Evolutionary conservation across 768 basidiomycete species (phyloP).

Genomic region (Serendipita vermifera): DNA sequence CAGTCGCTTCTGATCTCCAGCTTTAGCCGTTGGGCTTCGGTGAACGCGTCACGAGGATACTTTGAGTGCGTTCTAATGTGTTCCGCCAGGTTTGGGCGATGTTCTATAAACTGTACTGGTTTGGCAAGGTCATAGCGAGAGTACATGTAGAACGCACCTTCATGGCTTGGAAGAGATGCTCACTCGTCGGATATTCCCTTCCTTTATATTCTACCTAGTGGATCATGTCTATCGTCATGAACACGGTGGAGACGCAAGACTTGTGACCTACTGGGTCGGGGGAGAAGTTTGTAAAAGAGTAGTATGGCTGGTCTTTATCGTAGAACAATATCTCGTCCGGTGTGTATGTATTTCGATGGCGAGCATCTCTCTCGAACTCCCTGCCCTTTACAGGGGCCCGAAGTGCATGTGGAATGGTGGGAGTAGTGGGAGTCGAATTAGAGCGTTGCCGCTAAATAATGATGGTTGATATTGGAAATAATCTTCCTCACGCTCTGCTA

Average conservation of each 20-base stretch:
- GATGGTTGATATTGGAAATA: too few species aligned
- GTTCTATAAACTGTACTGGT: slow-evolving; percentile 13
- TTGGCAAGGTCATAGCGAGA: background rate
- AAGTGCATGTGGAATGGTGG: background rate
- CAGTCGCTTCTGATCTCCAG: slow-evolving; percentile 13
- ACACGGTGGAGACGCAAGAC: too few species aligned
- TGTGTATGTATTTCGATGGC: too few species aligned
- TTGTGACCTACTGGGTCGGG: background rate
- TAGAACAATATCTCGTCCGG: background rate
- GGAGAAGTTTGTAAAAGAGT: slow-evolving; percentile 4
- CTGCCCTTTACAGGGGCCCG: too few species aligned
- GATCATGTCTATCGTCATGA: too few species aligned
- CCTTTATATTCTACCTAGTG: slow-evolving; percentile 11
- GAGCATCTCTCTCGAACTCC: too few species aligned
- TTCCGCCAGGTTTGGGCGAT: slow-evolving; percentile 14
- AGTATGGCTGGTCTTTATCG: background rate
- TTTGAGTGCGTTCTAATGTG: slow-evolving; percentile 13
- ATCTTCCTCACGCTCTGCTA: too few species aligned
- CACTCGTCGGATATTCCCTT: slow-evolving; percentile 15
- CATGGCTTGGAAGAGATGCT: slow-evolving; percentile 15
- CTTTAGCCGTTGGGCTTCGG: slow-evolving; percentile 10
- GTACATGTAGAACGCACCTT: slow-evolving; percentile 5
- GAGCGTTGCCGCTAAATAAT: background rate
- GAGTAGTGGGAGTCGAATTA: background rate
- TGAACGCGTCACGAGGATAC: slow-evolving; percentile 11